Evolutionary conservation across 495 filamentous ascomycete species (phyloP).

Genomic region (Penicillium bovifimosum): DNA sequence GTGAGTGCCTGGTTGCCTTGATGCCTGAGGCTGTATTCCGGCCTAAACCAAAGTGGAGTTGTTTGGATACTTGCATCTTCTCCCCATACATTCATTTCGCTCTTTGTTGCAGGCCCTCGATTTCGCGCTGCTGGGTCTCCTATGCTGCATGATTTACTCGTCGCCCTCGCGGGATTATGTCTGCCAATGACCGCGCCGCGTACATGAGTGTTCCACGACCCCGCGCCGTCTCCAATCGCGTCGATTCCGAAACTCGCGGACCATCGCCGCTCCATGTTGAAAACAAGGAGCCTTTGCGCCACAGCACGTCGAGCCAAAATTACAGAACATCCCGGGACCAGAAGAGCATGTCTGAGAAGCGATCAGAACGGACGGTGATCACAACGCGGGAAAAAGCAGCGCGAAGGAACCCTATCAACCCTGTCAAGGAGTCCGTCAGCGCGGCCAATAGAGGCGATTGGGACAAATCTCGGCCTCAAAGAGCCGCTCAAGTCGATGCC

Average conservation of each 20-base stretch:
- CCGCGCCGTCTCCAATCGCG: conserved; percentile 44
- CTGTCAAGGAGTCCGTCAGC: conserved; percentile 53
- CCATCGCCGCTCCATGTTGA: conserved; percentile 32
- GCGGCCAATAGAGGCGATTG: conserved; percentile 39
- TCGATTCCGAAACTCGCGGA: conserved; percentile 36
- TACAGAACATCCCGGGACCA: conserved; percentile 30
- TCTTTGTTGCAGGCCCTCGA: neutral
- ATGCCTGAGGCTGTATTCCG: conserved; percentile 23
- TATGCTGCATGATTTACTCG: conserved; percentile 22
- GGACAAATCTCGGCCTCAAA: conserved; percentile 40
- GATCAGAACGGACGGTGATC: conserved; percentile 43
- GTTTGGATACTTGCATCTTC: conserved; percentile 12
- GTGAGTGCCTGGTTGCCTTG: conserved; percentile 31
- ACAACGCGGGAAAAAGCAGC: conserved; percentile 60
- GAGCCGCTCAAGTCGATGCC: conserved; percentile 33
- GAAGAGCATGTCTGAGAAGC: conserved; percentile 31
- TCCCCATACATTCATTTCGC: neutral
- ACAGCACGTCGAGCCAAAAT: conserved; percentile 34
- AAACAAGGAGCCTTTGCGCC: conserved; percentile 33
- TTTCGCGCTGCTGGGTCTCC: neutral
- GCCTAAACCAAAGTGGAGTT: conserved; percentile 19
- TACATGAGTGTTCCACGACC: conserved; percentile 44
- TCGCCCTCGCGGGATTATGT: conserved; percentile 34
- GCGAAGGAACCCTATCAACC: conserved; percentile 63
- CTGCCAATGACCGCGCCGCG: conserved; percentile 42